Evolutionary conservation across 192 early-diverging fungal genomes (phyloP).

Genomic region (Coemansia sp.): DNA sequence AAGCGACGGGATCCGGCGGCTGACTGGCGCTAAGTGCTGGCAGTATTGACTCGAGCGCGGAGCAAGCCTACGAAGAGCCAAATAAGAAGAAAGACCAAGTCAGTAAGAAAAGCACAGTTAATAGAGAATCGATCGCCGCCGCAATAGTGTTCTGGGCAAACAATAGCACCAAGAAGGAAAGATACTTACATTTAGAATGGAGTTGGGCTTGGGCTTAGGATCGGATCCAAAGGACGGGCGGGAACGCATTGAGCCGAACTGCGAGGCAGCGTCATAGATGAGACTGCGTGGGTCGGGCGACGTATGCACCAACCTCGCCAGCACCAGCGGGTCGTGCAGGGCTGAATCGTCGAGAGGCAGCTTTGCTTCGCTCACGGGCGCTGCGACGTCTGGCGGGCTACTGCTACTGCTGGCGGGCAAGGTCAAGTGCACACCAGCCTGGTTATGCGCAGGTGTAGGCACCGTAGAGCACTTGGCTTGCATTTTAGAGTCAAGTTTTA

Average conservation of each 20-base stretch:
- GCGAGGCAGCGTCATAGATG: conserved; percentile 51
- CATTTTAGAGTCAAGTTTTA: not conserved
- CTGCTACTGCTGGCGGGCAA: not conserved
- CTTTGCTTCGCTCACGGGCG: not conserved
- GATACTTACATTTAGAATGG: conserved; percentile 7
- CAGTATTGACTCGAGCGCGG: not conserved
- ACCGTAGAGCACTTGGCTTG: not conserved
- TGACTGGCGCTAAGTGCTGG: not conserved
- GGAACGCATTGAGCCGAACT: conserved; percentile 51
- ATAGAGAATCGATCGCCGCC: not conserved
- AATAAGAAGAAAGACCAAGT: not conserved
- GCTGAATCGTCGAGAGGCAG: not conserved
- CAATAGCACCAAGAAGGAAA: not conserved
- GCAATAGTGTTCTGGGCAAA: not conserved
- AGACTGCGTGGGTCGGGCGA: conserved; percentile 52
- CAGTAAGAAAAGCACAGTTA: not conserved
- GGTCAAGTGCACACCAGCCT: not conserved
- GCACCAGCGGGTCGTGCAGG: conserved; percentile 4
- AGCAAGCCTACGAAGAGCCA: not conserved
- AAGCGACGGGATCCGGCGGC: not conserved
- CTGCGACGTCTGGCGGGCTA: not conserved
- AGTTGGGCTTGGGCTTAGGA: not conserved
- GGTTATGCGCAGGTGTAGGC: not conserved
- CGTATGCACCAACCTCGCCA: conserved; percentile 36
- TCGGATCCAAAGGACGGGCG: conserved; percentile 10